phyloP scores from a whole-genome alignment of 169 alveolate species.

The Toxoplasma gondii region DNA sequence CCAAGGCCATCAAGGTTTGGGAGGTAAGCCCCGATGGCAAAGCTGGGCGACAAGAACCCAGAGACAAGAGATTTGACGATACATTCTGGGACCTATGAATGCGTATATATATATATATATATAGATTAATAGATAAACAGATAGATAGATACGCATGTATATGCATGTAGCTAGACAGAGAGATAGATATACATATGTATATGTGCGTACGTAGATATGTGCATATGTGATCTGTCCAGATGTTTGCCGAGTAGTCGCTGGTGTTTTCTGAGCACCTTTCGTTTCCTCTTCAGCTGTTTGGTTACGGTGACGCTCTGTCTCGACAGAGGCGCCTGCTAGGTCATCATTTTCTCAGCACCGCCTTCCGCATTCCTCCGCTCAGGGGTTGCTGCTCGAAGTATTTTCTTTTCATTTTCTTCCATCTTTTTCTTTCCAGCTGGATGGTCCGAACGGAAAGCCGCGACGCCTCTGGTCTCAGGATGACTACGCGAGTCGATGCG shows the following conservation, averaged over 20 bases:
- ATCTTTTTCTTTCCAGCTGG: slow-evolving; percentile 22
- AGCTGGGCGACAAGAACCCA: background rate
- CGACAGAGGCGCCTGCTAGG: no score
- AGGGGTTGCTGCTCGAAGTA: no score
- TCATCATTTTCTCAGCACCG: no score
- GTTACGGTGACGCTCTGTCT: no score
- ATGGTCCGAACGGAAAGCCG: slow-evolving; percentile 46
- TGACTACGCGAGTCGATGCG: slow-evolving; percentile 67
- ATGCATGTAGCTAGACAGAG: background rate
- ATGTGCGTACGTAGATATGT: background rate
- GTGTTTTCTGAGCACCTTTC: no score
- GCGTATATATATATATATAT: background rate
- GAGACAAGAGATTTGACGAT: background rate
- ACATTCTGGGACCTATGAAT: background rate
- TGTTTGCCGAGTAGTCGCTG: no score
- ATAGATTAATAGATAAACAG: no score
- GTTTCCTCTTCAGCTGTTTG: no score
- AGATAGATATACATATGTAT: background rate
- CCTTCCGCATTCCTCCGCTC: no score
- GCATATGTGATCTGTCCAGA: no score
- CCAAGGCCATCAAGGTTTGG: slow-evolving; percentile 81
- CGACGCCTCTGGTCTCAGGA: slow-evolving; percentile 65
- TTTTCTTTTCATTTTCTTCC: background rate
- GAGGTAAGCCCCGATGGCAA: slow-evolving; percentile 66
- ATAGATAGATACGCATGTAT: no score